Base-by-base conservation (phyloP, 805 yeast species). In the Ogataea degrootiae region DNA sequence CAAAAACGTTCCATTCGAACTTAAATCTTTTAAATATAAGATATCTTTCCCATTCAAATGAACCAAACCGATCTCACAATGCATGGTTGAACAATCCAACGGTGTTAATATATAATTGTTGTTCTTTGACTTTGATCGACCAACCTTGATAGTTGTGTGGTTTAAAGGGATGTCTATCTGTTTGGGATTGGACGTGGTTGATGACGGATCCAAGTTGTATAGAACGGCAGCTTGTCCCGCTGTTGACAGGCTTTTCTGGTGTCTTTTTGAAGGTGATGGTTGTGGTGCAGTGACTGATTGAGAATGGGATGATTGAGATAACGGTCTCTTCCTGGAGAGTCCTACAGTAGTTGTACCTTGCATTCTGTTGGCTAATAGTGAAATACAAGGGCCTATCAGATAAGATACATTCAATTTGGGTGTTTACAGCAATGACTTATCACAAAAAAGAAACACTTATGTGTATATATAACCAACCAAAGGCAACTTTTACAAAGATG, bases 1-100 rank as follows among this genome's bases (percentile, higher is more conserved):
- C 16, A 85, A 70, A 53, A 70, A 82, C 0, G 87, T 79, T 1
- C 92, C 91, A 60, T 85, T 85, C 3, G 86, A 69, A 52, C 81
- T 75, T 33, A 70, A 54, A 61, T 85, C 92, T 3, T 78, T 72
- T 11, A 84, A 58, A 52, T 76, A 71, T 15, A 79, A 50, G 57
- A 72, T 52, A 17, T 68, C 70, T 35, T 65, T 67, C 3, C 67
- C 57, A 21, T 65, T 61, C 53, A 70, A 61, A 46, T 68, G 58
- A 44, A 78, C 67, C 5, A 76, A 63, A 3, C 74, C 62, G 9
- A 85, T 61, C 46, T 74, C 74, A 55, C 87, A 81, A 59, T 85
- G 92, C 31, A 70, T 68, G 0, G 87, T 79, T 0, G 90, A 84
- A 8, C 84, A 80, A 55, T 85, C 90, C 0, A 59, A 45, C 2